Conservation (phyloP, 2,329 filamentous ascomycete species). For the Pseudogymnoascus sp. region DNA sequence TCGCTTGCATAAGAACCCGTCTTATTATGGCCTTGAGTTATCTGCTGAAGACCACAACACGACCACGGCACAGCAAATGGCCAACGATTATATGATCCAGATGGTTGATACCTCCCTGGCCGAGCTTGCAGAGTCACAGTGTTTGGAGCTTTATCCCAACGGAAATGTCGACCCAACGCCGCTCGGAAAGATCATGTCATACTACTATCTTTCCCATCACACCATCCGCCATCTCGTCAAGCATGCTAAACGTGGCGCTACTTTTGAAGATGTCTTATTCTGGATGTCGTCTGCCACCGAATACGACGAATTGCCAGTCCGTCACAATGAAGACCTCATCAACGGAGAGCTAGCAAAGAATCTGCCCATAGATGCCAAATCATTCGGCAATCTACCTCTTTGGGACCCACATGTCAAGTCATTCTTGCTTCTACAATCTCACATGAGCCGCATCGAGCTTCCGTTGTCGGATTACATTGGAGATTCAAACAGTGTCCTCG, state of each 20-base stretch:
- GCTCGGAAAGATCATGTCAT: constrained; percentile 97
- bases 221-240: constrained; percentile 80
- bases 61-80: constrained; percentile 73
- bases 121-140: constrained; percentile 77
- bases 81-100: constrained; percentile 90
- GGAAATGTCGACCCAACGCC: constrained; percentile 86
- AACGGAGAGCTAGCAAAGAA: constrained; percentile 83
- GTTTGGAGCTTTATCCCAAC: constrained; percentile 74
- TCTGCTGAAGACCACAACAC: constrained; percentile 88
- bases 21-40: constrained; percentile 93
- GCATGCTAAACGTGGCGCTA: constrained; percentile 66
- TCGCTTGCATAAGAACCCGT: constrained; percentile 93
- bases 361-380: constrained; percentile 51
- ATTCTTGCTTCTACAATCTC: constrained; percentile 86
- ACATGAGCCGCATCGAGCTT: constrained; percentile 86
- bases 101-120: constrained; percentile 81
- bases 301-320: constrained; percentile 94
- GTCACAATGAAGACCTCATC: constrained; percentile 96
- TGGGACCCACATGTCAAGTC: constrained; percentile 99
- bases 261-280: constrained; percentile 73
- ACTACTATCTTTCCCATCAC: constrained; percentile 95
- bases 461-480: constrained; percentile 97
- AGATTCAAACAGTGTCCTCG: constrained; percentile 81
- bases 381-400: constrained; percentile 68
- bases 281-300: constrained; percentile 94